Evolutionary conservation across 1,284 basidiomycete species (phyloP), one percentile per base, ranked within the genome.

Genomic region (Stereum hirsutum): DNA sequence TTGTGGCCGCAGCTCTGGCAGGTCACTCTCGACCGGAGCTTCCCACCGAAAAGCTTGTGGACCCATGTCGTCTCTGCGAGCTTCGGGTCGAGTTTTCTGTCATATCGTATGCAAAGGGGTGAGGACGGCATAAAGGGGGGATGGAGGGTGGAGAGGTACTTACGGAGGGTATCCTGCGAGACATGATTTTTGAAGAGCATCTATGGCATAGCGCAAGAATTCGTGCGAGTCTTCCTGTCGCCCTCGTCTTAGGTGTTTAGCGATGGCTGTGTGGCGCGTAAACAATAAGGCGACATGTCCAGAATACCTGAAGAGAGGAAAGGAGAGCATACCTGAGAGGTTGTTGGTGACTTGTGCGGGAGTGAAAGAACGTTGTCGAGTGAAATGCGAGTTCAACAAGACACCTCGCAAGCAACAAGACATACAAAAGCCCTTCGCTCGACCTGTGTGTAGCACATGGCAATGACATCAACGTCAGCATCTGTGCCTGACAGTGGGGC

Each of bases 221-320:
- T 99, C 96, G 62, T 99, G 96, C 3, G 95, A 85, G 61, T 99
- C 96, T 61, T 99, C 96, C 63, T 99, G 96, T 49, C 92, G 70
- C n/a, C 90, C 91, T 59, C 70, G 76, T 40, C 84, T 79, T 73
- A 99, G 81, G 51, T 91, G 85, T 60, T 92, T 93, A 12, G 93
- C 93, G 52, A 99, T 94, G 10, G 72, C 91, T 95, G 54, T 3
- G 12, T 32, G 39, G n/a, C n/a, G n/a, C n/a, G n/a, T n/a, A 32
- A 31, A 14, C 20, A n/a, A 37, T 38, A 41, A 43, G 28, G 19
- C 11, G 15, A 19, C 44, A 43, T 17, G 43, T 26, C 17, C 31
- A 6, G 15, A 41, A 39, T n/a, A n/a, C 5, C 28, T 8, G 28
- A 30, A 30, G 28, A 30, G 11, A 40, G 14, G 15, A 40, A 11